These are phyloP conservation scores for Pythium guiyangense DNA, from an alignment of 352 stramenopile genomes.

Conservation along the genomic window DNA sequence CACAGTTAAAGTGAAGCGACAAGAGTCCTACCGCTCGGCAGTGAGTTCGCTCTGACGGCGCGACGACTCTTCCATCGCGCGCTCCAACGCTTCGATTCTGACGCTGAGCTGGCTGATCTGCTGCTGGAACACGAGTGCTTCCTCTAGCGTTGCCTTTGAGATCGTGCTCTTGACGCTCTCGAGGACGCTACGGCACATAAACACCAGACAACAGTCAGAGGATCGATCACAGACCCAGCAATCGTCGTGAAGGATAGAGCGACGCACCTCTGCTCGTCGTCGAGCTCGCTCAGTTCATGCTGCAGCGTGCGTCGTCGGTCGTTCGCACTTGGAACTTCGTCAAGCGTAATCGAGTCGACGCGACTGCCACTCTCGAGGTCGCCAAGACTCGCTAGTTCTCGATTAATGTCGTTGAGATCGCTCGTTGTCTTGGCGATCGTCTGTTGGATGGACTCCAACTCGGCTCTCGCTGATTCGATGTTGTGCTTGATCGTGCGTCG, in stretches of 20 bases:
- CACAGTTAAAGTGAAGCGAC: too few species aligned
- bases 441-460: not conserved
- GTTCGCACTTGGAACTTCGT: not conserved
- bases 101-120: slow-evolving; percentile 7
- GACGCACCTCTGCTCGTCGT: not conserved
- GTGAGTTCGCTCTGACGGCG: not conserved
- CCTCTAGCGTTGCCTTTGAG: not conserved
- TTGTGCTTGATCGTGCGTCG: not conserved
- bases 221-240: not conserved
- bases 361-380: not conserved
- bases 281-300: not conserved
- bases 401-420: not conserved
- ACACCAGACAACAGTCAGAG: not conserved
- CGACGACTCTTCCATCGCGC: slow-evolving; percentile 11
- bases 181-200: slow-evolving; percentile 1
- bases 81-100: slow-evolving; percentile 14
- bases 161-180: slow-evolving; percentile 2
- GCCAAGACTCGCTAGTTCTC: not conserved
- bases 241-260: too few species aligned
- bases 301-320: not conserved
- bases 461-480: not conserved
- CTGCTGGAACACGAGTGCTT: slow-evolving; percentile 11
- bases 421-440: not conserved
- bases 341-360: not conserved
- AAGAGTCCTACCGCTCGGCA: not conserved